Evolutionary conservation across 306 rosid genomes (phyloP).

Genomic region (Rosa rugosa): DNA sequence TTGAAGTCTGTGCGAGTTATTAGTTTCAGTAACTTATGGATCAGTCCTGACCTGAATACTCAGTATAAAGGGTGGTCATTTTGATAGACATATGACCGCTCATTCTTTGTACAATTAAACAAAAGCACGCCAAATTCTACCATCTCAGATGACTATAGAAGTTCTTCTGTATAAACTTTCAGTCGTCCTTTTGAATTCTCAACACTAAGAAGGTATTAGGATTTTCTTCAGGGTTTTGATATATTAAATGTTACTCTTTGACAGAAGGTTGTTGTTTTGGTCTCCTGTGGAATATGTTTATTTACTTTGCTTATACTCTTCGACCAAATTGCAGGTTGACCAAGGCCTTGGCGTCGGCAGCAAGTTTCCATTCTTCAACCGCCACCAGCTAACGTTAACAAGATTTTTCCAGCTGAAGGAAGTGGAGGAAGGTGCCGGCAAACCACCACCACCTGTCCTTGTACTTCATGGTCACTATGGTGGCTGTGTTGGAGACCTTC

Average conservation of each 20-base stretch:
- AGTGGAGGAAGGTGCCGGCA: constrained; percentile 96
- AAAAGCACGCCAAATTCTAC: background rate
- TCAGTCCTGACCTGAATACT: background rate
- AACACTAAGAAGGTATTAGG: background rate
- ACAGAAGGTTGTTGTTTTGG: background rate
- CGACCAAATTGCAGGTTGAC: constrained; percentile 65
- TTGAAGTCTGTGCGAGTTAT: background rate
- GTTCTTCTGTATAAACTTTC: background rate
- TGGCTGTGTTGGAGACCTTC: constrained; percentile 99
- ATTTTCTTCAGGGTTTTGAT: background rate
- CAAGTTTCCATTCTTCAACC: constrained; percentile 91
- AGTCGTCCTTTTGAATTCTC: background rate
- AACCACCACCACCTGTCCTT: constrained; percentile 94
- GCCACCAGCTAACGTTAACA: constrained; percentile 95
- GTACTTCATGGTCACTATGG: constrained; percentile 97
- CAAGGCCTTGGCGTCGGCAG: constrained; percentile 96
- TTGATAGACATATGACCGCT: background rate
- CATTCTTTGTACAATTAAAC: background rate
- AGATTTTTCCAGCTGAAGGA: constrained; percentile 66
- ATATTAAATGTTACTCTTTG: background rate
- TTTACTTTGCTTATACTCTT: constrained; percentile 17
- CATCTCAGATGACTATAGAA: background rate
- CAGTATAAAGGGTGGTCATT: background rate
- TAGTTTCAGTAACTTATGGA: background rate
- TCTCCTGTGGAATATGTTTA: background rate